phyloP scores from a whole-genome alignment of 106 monocot genomes.

The Acorus calamus region DNA sequence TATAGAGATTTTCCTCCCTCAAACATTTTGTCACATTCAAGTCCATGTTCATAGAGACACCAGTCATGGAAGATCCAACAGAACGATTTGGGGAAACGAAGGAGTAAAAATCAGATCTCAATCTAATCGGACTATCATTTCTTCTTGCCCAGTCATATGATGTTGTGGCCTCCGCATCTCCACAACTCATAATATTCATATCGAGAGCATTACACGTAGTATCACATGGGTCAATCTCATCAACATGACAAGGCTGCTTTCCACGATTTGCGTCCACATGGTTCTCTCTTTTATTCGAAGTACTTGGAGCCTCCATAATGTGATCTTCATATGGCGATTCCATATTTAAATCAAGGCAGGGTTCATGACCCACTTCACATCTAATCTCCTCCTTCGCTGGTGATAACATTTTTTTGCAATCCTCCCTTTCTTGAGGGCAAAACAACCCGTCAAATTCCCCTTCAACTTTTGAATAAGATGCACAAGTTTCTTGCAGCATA shows the following conservation, averaged over 20 bases:
- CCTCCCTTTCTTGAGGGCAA: not conserved
- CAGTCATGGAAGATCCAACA: constrained; percentile 8
- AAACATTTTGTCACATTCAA: constrained; percentile 26
- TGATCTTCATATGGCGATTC: constrained; percentile 8
- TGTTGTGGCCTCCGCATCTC: constrained; percentile 1
- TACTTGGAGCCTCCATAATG: too few species aligned
- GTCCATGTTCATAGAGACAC: constrained; percentile 5
- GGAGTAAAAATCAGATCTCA: constrained; percentile 15
- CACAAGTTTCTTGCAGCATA: not conserved
- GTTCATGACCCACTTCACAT: not conserved
- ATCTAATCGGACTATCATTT: constrained; percentile 8
- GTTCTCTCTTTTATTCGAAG: too few species aligned
- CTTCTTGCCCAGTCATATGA: constrained; percentile 8
- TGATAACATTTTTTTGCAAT: not conserved
- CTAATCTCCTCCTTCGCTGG: not conserved
- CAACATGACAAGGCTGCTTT: too few species aligned
- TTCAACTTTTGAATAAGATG: not conserved
- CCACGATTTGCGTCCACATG: too few species aligned
- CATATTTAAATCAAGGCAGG: constrained; percentile 18
- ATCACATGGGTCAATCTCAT: too few species aligned
- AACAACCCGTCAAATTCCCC: constrained; percentile 1
- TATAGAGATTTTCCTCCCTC: constrained; percentile 7
- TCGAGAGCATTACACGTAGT: not conserved
- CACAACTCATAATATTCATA: not conserved
- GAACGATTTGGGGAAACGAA: constrained; percentile 16